phyloP scores from a whole-genome alignment of 2,329 filamentous ascomycete genomes.

The Cladosporium sp. region DNA sequence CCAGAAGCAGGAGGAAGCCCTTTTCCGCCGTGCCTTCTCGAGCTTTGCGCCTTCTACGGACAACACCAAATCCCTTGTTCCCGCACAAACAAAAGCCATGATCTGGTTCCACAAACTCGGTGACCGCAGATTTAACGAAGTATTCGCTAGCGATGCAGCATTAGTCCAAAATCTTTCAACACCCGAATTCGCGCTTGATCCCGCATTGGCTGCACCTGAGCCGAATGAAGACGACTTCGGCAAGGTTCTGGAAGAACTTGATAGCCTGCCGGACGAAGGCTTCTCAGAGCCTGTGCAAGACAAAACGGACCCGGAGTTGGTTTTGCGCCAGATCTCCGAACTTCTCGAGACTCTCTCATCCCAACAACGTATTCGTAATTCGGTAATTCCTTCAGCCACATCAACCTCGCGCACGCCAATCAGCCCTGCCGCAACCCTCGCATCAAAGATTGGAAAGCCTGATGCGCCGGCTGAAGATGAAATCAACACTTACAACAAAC shows the following conservation, averaged over 20 bases:
- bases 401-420: conserved; percentile 26
- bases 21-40: conserved; percentile 73
- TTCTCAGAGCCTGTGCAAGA: conserved; percentile 26
- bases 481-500: conserved; percentile 59
- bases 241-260: conserved; percentile 23
- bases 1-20: conserved; percentile 61
- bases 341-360: conserved; percentile 72
- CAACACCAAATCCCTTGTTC: conserved; percentile 64
- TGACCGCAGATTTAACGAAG: conserved; percentile 59
- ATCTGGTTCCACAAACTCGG: conserved; percentile 74
- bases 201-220: conserved; percentile 32
- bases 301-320: conserved; percentile 34
- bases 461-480: conserved; percentile 61
- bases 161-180: conserved; percentile 31
- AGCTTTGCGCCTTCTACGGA: conserved; percentile 74
- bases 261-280: conserved; percentile 16
- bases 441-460: conserved; percentile 50
- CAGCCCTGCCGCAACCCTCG: conserved; percentile 62
- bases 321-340: conserved; percentile 69
- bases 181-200: conserved; percentile 32
- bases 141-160: conserved; percentile 53
- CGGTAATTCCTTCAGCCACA: conserved; percentile 53
- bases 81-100: conserved; percentile 61
- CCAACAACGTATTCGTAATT: conserved; percentile 72
- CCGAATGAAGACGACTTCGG: conserved; percentile 32